These are phyloP conservation scores for Colletotrichum noveboracense DNA, from an alignment of 2,329 filamentous ascomycete genomes.

Conservation along the genomic window DNA sequence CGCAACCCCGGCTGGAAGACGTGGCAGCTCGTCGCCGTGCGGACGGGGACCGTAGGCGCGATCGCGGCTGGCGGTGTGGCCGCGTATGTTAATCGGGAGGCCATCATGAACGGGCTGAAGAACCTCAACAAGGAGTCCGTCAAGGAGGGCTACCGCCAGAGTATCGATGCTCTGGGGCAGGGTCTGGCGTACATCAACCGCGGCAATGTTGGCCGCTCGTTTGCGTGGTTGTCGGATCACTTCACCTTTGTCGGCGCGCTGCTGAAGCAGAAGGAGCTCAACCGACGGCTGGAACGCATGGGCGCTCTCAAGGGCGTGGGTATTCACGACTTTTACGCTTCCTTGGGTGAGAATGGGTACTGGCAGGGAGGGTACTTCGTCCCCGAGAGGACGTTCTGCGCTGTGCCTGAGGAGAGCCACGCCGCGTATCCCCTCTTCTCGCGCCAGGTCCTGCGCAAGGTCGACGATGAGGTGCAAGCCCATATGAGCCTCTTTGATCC, in stretches of 20 bases:
- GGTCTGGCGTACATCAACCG: constrained; percentile 63
- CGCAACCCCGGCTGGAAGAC: constrained; percentile 51
- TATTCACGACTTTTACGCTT: constrained; percentile 78
- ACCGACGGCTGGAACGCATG: constrained; percentile 68
- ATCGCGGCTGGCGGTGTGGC: constrained; percentile 83
- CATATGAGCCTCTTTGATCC: constrained; percentile 72
- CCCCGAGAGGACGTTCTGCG: constrained; percentile 80
- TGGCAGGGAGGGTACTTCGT: constrained; percentile 65
- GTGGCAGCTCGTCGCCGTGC: constrained; percentile 73
- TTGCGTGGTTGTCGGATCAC: constrained; percentile 81
- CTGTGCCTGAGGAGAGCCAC: constrained; percentile 62
- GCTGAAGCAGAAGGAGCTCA: constrained; percentile 74
- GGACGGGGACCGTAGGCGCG: constrained; percentile 80
- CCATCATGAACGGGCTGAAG: constrained; percentile 60
- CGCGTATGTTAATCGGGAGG: constrained; percentile 78
- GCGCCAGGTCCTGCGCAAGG: constrained; percentile 66
- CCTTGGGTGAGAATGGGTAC: constrained; percentile 73
- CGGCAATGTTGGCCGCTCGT: constrained; percentile 68
- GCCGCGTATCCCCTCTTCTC: constrained; percentile 48
- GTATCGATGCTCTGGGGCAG: constrained; percentile 55
- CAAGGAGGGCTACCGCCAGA: constrained; percentile 52
- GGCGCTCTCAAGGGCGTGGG: constrained; percentile 67
- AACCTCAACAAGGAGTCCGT: constrained; percentile 53
- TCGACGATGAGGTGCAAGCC: constrained; percentile 73
- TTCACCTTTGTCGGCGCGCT: constrained; percentile 86